Conservation (phyloP, 169 alveolate genomes). For the Eimeria praecox region DNA sequence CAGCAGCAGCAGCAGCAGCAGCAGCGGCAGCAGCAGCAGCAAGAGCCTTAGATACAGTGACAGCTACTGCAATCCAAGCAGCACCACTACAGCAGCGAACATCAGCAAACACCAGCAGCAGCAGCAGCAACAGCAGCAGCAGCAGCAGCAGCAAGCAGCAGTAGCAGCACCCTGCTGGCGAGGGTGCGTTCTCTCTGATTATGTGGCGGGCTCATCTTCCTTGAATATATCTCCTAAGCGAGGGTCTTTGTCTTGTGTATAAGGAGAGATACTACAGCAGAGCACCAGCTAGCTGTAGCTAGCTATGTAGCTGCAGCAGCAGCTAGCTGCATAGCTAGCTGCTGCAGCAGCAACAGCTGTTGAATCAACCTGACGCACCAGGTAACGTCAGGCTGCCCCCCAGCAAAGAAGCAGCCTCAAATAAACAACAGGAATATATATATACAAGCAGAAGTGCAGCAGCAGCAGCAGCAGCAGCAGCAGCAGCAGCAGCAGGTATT, state of each 20-base stretch:
- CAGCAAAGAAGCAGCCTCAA: background rate
- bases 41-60: background rate
- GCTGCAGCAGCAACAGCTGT: background rate
- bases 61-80: background rate
- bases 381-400: background rate
- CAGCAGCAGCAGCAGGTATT: background rate
- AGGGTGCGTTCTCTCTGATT: background rate
- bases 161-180: slow-evolving; percentile 13
- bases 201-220: background rate
- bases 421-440: too few species aligned
- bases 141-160: slow-evolving; percentile 49
- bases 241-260: background rate
- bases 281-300: background rate
- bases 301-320: background rate
- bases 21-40: slow-evolving; percentile 21
- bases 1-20: slow-evolving; percentile 7
- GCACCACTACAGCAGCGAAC: background rate
- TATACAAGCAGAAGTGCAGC: background rate
- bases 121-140: background rate
- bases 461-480: background rate
- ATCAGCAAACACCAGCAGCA: background rate
- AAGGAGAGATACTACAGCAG: background rate
- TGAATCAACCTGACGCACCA: too few species aligned
- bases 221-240: background rate
- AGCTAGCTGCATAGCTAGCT: too few species aligned